phyloP scores from a whole-genome alignment of 2,329 filamentous ascomycete genomes.

The Pestalotiopsis sp. region DNA sequence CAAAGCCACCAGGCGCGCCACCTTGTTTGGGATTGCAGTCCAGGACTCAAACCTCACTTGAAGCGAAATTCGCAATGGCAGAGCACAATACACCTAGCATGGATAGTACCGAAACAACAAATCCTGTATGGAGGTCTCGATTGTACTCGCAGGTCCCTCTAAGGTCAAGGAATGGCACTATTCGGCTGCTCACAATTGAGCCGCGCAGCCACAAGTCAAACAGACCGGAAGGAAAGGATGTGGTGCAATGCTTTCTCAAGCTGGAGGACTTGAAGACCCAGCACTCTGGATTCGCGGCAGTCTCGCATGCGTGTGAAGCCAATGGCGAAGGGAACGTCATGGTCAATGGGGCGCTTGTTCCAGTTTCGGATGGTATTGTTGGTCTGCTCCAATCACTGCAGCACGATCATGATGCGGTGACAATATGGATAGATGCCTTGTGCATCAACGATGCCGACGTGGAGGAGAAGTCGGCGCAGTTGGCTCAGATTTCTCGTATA shows the following conservation, averaged over 20 bases:
- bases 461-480: conserved; percentile 21
- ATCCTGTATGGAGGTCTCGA: conserved; percentile 21
- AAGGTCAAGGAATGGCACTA: conserved; percentile 23
- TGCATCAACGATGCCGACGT: conserved; percentile 8
- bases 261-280: conserved; percentile 22
- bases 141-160: conserved; percentile 25
- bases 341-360: conserved; percentile 1
- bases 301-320: conserved; percentile 21
- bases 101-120: background rate
- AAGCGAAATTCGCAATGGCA: background rate
- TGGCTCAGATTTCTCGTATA: conserved; percentile 21
- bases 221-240: conserved; percentile 12
- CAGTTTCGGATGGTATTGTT: conserved; percentile 15
- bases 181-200: conserved; percentile 26
- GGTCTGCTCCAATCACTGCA: conserved; percentile 19
- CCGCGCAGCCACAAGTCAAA: conserved; percentile 16
- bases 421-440: conserved; percentile 8
- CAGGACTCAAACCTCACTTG: background rate
- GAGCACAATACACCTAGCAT: background rate
- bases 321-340: conserved; percentile 16
- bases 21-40: background rate
- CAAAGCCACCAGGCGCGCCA: background rate
- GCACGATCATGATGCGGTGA: conserved; percentile 16
- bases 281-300: conserved; percentile 19
- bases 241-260: conserved; percentile 24